phyloP scores from a whole-genome alignment of 2,329 filamentous ascomycete genomes.

The Exophiala phaeomuriformis region DNA sequence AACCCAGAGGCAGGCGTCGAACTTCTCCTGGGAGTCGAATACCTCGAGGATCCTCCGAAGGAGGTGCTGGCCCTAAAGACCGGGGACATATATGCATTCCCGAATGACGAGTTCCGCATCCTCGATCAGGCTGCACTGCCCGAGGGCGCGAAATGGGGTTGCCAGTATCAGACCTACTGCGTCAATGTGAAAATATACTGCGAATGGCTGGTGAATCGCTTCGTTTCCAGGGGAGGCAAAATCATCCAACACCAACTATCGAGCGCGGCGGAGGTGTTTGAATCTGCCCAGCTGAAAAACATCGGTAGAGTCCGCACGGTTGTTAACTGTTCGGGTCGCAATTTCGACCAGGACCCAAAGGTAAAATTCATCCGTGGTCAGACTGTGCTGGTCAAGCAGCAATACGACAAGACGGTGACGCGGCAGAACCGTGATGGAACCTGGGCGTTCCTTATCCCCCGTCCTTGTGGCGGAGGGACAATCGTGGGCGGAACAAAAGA shows the following conservation, averaged over 20 bases:
- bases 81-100: slow-evolving; percentile 28
- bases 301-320: slow-evolving; percentile 31
- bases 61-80: slow-evolving; percentile 26
- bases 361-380: slow-evolving; percentile 42
- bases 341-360: slow-evolving; percentile 36
- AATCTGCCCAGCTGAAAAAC: slow-evolving; percentile 24
- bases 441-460: slow-evolving; percentile 57
- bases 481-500: slow-evolving; percentile 62
- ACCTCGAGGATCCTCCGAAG: slow-evolving; percentile 35
- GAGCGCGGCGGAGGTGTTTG: slow-evolving; percentile 35
- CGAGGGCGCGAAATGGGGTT: slow-evolving; percentile 36
- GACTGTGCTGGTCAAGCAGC: slow-evolving; percentile 43
- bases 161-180: slow-evolving; percentile 36
- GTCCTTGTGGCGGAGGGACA: slow-evolving; percentile 56
- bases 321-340: slow-evolving; percentile 41
- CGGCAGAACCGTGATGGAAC: slow-evolving; percentile 55
- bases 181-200: slow-evolving; percentile 42
- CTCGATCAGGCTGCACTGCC: slow-evolving; percentile 29
- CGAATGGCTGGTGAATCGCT: slow-evolving; percentile 36
- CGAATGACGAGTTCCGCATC: slow-evolving; percentile 34
- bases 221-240: slow-evolving; percentile 35
- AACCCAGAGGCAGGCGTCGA: slow-evolving; percentile 35
- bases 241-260: slow-evolving; percentile 25
- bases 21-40: slow-evolving; percentile 37
- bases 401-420: slow-evolving; percentile 46